Evolutionary conservation across 305 asterid genomes (phyloP), one percentile per base, ranked within the genome.

Genomic region (Andrographis paniculata): DNA sequence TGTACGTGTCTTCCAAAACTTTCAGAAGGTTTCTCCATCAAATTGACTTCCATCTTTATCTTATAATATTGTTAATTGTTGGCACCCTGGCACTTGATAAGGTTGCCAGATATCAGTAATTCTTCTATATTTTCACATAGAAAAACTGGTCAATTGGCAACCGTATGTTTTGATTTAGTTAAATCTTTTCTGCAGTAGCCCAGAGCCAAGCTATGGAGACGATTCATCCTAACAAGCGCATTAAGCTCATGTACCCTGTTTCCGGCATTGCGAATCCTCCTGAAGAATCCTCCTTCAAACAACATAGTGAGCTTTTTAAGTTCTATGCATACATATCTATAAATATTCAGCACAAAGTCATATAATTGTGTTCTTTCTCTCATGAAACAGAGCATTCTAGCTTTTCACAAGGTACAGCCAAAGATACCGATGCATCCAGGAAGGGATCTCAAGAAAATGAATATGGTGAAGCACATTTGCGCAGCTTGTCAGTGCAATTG

Each of bases 141-240:
- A 24, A 38, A 30, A 12, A 18, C 20, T 45, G 21, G 40, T 44
- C n/a, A 20, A 11, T 52, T 51, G 48, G 17, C 20, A 18, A 38
- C 48, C 4, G 46, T 30, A 39, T 45, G 10, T 28, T 43, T 48
- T 24, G 39, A 52, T 20, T 55, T 50, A 4, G 42, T 24, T 40
- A 48, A 54, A 57, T 47, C 45, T 53, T 52, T 27, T 33, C 6
- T 61, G 72, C 79, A 68, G 72, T 75, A 68, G 75, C 67, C 51
- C 56, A 55, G 59, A 62, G 45, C 43, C 33, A 22, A 36, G 56
- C n/a, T 43, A 20, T 45, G 65, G 65, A 65, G 55, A 57, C 53
- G 49, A 46, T 24, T 58, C 58, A 48, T 53, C 37, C 52, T 40
- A 61, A 22, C 54, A 68, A 68, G 67, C 72, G 67, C 21, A 27